Evolutionary conservation across 192 early-diverging fungal species (phyloP).

Genomic region (Entomortierella chlamydospora): DNA sequence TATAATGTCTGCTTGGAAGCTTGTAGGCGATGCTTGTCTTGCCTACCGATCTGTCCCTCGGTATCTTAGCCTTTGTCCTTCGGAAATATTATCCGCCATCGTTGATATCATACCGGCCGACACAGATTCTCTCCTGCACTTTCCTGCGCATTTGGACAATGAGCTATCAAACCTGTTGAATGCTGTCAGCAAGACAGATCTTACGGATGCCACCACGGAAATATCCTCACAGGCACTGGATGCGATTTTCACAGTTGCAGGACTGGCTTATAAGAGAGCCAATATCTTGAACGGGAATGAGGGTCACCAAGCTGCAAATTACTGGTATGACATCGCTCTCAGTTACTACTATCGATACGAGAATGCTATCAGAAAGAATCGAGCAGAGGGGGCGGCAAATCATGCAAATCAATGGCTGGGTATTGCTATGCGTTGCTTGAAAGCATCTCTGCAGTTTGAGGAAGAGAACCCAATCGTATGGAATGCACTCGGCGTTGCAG

Average conservation of each 20-base stretch:
- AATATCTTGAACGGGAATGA: constrained; percentile 58
- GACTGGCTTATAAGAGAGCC: constrained; percentile 64
- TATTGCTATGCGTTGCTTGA: constrained; percentile 59
- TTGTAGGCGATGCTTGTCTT: constrained; percentile 68
- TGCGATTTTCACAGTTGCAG: constrained; percentile 59
- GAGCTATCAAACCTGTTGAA: background rate
- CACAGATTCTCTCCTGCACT: constrained; percentile 53
- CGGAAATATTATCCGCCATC: constrained; percentile 26
- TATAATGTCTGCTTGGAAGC: constrained; percentile 69
- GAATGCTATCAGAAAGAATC: constrained; percentile 28
- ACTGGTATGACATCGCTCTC: constrained; percentile 67
- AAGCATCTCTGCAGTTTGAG: constrained; percentile 73
- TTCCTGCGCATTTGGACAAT: constrained; percentile 49
- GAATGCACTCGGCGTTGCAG: constrained; percentile 80
- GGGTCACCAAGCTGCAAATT: constrained; percentile 50
- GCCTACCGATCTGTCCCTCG: constrained; percentile 59
- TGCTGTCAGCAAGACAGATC: background rate
- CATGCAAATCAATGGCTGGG: constrained; percentile 20
- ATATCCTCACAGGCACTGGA: constrained; percentile 48
- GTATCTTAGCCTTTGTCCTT: constrained; percentile 57
- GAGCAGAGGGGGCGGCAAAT: background rate
- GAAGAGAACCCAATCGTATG: constrained; percentile 67
- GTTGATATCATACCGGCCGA: constrained; percentile 21
- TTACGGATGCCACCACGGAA: constrained; percentile 45
- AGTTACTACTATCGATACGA: constrained; percentile 56